Base-by-base conservation (phyloP, 2,329 filamentous ascomycete species). In the Thermoascus crustaceus region DNA sequence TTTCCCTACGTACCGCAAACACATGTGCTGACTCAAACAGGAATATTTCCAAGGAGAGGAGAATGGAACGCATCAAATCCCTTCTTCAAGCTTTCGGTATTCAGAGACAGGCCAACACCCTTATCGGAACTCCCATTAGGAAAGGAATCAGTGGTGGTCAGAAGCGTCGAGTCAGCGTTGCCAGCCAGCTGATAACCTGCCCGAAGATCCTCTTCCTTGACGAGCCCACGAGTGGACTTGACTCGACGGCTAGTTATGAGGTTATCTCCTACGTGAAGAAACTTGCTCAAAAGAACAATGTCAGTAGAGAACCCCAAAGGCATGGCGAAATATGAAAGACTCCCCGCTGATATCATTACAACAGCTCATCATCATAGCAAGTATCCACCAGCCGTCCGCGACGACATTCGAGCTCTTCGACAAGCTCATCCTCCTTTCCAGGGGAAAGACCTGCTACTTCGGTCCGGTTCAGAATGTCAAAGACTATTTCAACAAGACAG, bases 101-200 rank as follows among this genome's bases (percentile, higher is more conserved):
- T 2, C 68, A 72, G 17, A 68, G 71, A 2, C 84, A 88, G 52
- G 71, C 78, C 2, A 66, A 83, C 42, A 80, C 79, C 3, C 62
- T 93, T 29, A 78, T 93, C 44, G 86, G 86, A 23, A 93, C 86
- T 1, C 82, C 85, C 0, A 81, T 91, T 43, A 75, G 78, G 7
- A 91, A 88, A 59, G 86, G 86, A 9, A 78, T 94, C 39, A 85
- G 80, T 43, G 86, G 86, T 32, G 86, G 85, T 1, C 85, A 94
- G 64, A 93, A 91, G 67, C 73, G 84, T 24, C 72, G 86, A 34
- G 71, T 89, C 5, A 83, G 82, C 46, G 79, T 93, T 4, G 85
- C 85, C 1, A 83, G 81, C 42, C 83, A 86, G 52, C 71, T 94
- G 22, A 83, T 93, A 50, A 89, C 85, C 1, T 78, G 73, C 38